Conservation (phyloP, 306 rosid species). For the Vigna nakashimae region DNA sequence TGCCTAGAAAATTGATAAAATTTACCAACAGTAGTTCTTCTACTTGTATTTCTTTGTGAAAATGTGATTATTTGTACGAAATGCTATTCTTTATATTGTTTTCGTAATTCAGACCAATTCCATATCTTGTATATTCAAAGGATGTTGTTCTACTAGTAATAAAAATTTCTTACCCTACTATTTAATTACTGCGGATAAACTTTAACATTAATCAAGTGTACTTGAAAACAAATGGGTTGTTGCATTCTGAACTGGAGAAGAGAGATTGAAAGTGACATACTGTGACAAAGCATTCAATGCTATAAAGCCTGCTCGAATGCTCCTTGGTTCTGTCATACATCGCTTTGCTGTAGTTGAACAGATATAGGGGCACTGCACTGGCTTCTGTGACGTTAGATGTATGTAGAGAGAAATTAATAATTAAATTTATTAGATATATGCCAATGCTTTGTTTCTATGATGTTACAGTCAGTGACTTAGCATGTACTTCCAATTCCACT, state of each 20-base stretch:
- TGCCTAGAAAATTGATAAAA: constrained; percentile 27
- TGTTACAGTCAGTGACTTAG: too few relatives aligned
- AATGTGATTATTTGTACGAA: constrained; percentile 45
- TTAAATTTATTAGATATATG: not conserved
- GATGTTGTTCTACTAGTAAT: not conserved
- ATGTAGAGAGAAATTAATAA: constrained; percentile 13
- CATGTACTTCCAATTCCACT: too few relatives aligned
- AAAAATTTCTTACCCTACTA: not conserved
- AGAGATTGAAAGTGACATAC: not conserved
- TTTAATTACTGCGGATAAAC: not conserved
- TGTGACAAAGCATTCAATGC: not conserved
- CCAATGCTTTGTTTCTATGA: too few relatives aligned
- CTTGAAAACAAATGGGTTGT: not conserved
- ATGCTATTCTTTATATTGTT: constrained; percentile 40
- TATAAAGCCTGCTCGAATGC: not conserved
- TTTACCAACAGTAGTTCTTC: constrained; percentile 18
- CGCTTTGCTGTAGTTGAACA: not conserved
- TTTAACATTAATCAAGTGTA: not conserved
- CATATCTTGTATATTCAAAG: constrained; percentile 38
- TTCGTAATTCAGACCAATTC: constrained; percentile 10
- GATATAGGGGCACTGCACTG: not conserved
- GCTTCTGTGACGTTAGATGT: not conserved
- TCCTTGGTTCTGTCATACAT: not conserved
- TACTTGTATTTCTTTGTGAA: constrained; percentile 15
- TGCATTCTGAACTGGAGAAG: not conserved